Base-by-base conservation (phyloP, 257 asterid species). In the Solanum bulbocastanum region DNA sequence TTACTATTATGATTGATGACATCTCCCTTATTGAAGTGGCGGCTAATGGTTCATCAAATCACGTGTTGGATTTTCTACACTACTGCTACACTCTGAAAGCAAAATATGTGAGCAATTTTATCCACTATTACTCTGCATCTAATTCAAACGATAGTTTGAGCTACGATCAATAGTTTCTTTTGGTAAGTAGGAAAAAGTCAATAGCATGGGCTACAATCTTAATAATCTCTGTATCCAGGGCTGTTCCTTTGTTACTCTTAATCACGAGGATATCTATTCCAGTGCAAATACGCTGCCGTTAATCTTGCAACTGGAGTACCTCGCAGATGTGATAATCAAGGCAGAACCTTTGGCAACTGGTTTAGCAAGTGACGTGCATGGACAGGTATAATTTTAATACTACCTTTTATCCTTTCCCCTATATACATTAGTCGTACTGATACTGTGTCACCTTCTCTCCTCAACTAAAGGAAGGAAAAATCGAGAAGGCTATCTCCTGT, bases 301-400 rank as follows among this genome's bases (percentile, higher is more conserved):
- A 85, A 92, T 95, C 86, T 86, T 92, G 83, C 96, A 96, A 85
- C 89, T 92, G 94, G 99, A 95, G 87, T 93, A 92, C 89, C 73
- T 94, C 20, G 98, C 99, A 3, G 96, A 95, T 91, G 88, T 92
- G 27, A 92, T 94, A 81, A 92, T 97, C 76, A 97, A 93, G 87
- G 95, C 95, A 11, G 98, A 97, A 86, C 99, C 99, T 89, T 91
- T 97, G 91, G 95, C 96, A 35, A 96, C 99, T 88, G 99, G 99
- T 90, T 92, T 96, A 56, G 99, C 99, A 58, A 88, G 92, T 39
- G 99, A 96, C 23, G 97, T 97, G 81, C 99, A 97, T 91, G 99
- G 99, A 82, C 99, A 96, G 99, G 99, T 95, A 91, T 58, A 40
- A 20, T 68, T 79, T 84, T 20, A 84, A 27, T 72, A 20, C 69